phyloP scores from a whole-genome alignment of 208 protist species.

The Leptomonas pyrrhocoris region DNA sequence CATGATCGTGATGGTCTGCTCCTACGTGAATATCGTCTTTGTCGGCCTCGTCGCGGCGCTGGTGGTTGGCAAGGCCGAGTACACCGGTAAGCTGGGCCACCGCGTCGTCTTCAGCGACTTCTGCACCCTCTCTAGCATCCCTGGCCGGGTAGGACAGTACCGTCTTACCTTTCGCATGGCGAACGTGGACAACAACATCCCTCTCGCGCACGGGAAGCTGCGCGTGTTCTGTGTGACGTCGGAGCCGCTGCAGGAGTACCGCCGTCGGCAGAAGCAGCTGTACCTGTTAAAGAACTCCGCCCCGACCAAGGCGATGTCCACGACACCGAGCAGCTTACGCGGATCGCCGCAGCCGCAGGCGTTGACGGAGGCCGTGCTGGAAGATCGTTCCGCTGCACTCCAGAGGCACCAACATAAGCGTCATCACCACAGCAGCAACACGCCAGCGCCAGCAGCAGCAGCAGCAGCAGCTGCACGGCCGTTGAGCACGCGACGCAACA shows the following conservation, averaged over 20 bases:
- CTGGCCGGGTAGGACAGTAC: constrained; percentile 50
- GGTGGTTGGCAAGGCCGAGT: constrained; percentile 83
- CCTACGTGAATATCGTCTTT: constrained; percentile 85
- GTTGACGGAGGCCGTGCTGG: constrained; percentile 3
- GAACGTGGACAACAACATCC: constrained; percentile 67
- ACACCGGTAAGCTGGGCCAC: constrained; percentile 59
- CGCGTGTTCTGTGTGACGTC: constrained; percentile 72
- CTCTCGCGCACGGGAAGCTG: constrained; percentile 62
- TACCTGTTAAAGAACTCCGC: constrained; percentile 21
- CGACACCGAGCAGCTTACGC: constrained; percentile 11
- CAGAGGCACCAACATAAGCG: constrained; percentile 11
- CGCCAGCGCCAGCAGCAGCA: background rate
- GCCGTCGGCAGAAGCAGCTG: constrained; percentile 39
- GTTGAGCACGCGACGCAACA: background rate
- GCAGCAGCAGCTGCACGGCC: background rate
- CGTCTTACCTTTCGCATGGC: constrained; percentile 77
- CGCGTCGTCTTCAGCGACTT: constrained; percentile 87
- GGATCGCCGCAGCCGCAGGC: background rate
- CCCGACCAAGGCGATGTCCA: constrained; percentile 1
- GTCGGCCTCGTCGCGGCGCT: constrained; percentile 84
- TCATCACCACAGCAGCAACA: constrained; percentile 1
- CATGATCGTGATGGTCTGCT: constrained; percentile 73
- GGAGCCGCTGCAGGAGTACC: constrained; percentile 57
- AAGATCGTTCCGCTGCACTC: constrained; percentile 8
- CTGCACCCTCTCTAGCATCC: constrained; percentile 64